Percentiles rank a stretch among this genome's conserved stretches.
phyloP scores from a whole-genome alignment of 2,329 filamentous ascomycete species.

The Mycosphaerella sp. region DNA sequence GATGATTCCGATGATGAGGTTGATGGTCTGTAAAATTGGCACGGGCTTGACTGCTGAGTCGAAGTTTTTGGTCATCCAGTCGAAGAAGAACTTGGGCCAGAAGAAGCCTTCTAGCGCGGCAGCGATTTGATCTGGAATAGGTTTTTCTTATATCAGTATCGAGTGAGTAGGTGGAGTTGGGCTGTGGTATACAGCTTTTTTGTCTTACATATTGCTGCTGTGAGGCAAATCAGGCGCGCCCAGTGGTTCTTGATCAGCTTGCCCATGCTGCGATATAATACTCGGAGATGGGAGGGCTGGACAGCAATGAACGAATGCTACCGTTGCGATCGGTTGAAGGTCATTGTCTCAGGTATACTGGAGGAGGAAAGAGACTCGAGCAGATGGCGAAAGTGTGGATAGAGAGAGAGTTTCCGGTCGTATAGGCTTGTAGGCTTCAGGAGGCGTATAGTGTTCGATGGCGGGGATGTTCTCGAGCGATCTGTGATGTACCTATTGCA shows the following conservation, averaged over 20 bases:
- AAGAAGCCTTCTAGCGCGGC: conserved; percentile 84
- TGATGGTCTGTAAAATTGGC: conserved; percentile 85
- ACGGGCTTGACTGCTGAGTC: conserved; percentile 78
- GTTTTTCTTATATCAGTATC: neutral
- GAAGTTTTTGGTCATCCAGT: conserved; percentile 86
- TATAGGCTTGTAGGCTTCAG: neutral
- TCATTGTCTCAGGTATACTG: conserved; percentile 12
- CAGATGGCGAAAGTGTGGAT: neutral
- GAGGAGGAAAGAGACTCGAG: neutral
- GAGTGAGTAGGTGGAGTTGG: neutral
- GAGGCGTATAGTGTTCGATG: neutral
- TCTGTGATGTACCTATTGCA: conserved; percentile 1
- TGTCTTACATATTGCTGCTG: conserved; percentile 65
- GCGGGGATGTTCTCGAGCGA: conserved; percentile 1
- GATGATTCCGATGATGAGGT: conserved; percentile 71
- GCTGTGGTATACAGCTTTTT: neutral
- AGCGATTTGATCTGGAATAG: conserved; percentile 66
- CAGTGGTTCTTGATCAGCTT: conserved; percentile 99
- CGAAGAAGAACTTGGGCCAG: conserved; percentile 99
- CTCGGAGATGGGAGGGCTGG: conserved; percentile 6
- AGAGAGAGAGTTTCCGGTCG: neutral
- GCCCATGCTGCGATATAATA: conserved; percentile 58
- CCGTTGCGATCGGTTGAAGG: conserved; percentile 7
- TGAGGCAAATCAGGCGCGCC: conserved; percentile 88
- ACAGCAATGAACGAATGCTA: conserved; percentile 13